Percentiles rank a stretch among this genome's conserved stretches.
phyloP scores from a whole-genome alignment of 108 stramenopile species.

The Pseudonitzschia delicatissima region DNA sequence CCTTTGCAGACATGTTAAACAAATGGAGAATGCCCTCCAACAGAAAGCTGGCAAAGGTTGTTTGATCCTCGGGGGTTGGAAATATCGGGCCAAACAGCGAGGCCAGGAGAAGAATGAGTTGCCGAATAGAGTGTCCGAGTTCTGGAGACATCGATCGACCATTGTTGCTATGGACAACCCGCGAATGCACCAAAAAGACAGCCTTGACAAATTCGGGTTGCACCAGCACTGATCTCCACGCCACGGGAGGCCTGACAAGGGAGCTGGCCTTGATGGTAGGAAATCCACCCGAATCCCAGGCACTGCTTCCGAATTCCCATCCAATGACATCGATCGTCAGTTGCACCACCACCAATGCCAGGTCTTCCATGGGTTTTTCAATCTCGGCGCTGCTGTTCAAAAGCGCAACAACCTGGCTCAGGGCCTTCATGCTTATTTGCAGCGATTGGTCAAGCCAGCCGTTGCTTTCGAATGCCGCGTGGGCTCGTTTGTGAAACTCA shows the following conservation, averaged over 20 bases:
- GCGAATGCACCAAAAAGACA: constrained; percentile 43
- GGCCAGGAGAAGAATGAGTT: constrained; percentile 63
- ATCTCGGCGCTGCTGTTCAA: constrained; percentile 17
- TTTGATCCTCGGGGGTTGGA: constrained; percentile 40
- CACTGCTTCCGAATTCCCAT: constrained; percentile 77
- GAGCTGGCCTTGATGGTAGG: constrained; percentile 18
- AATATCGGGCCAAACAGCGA: constrained; percentile 73
- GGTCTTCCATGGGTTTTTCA: constrained; percentile 5
- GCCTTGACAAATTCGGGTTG: constrained; percentile 71
- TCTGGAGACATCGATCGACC: constrained; percentile 15
- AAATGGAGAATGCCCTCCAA: constrained; percentile 63
- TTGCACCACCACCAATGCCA: constrained; percentile 49
- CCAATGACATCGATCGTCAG: constrained; percentile 55
- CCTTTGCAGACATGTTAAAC: constrained; percentile 27
- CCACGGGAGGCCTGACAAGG: constrained; percentile 54
- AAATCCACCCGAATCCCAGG: constrained; percentile 45
- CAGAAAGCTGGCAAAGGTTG: constrained; percentile 53
- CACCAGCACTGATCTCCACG: constrained; percentile 57
- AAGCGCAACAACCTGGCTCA: constrained; percentile 31
- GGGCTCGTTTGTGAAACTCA: constrained; percentile 74
- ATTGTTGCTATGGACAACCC: constrained; percentile 9
- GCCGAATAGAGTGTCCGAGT: constrained; percentile 54
- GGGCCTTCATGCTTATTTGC: constrained; percentile 33
- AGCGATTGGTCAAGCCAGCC: constrained; percentile 27
- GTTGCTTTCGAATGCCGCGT: constrained; percentile 48